phyloP scores from a whole-genome alignment of 441 rosid species.

The Flueggea neowawraea region DNA sequence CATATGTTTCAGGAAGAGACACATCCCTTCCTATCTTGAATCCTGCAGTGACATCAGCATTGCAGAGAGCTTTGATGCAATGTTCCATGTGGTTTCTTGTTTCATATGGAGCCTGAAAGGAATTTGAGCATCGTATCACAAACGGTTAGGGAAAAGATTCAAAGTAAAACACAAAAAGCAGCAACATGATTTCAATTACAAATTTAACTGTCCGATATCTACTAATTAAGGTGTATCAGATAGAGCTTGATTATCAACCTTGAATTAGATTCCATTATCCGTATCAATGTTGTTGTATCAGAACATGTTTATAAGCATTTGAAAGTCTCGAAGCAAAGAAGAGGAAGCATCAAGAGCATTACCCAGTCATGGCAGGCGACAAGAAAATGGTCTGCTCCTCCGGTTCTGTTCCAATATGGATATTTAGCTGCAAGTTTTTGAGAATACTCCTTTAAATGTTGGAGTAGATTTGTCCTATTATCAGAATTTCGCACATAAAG shows the following conservation, averaged over 20 bases:
- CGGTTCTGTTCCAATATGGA: constrained; percentile 54
- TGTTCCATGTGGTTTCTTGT: constrained; percentile 96
- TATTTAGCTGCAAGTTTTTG: constrained; percentile 59
- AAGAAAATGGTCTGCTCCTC: constrained; percentile 87
- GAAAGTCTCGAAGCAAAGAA: neutral
- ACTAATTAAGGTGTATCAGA: too few species aligned
- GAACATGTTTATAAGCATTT: neutral
- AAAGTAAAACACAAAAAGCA: neutral
- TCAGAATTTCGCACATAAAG: constrained; percentile 40
- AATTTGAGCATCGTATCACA: constrained; percentile 6
- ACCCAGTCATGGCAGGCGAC: constrained; percentile 97
- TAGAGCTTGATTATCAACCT: too few species aligned
- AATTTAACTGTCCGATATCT: too few species aligned
- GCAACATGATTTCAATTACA: too few species aligned
- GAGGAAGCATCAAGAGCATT: constrained; percentile 14
- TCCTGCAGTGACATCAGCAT: constrained; percentile 79
- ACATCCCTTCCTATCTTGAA: constrained; percentile 91
- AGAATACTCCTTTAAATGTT: constrained; percentile 56
- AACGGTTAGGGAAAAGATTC: neutral
- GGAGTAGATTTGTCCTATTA: constrained; percentile 61
- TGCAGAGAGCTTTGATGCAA: constrained; percentile 93
- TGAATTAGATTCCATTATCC: too few species aligned
- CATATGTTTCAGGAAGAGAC: constrained; percentile 92
- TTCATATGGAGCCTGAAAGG: constrained; percentile 83
- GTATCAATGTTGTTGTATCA: too few species aligned